Evolutionary conservation across 306 rosid species (phyloP), one percentile per base, ranked within the genome.

Genomic region (Cucurbita ficifolia): DNA sequence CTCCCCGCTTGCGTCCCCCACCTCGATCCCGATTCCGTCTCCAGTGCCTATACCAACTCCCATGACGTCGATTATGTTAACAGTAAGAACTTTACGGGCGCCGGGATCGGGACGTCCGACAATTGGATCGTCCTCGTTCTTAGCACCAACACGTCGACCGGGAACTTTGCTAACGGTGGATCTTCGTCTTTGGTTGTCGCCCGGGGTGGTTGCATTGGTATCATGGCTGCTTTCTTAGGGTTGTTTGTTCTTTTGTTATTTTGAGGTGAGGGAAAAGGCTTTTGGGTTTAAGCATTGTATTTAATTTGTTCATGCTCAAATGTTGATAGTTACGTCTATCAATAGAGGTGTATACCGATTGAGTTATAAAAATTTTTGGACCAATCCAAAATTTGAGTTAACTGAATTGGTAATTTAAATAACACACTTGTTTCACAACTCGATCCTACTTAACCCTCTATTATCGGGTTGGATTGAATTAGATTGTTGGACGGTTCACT

Each of bases 81-180:
- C 1, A 61, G 73, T 39, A 70, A 86, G 0, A 84, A 73, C 75
- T 91, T 55, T 73, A 72, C 75, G 0, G 81, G 84, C 16, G 90
- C 84, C 2, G 97, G 97, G 0, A 19, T 84, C 56, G 97, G 88
- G 24, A 78, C 88, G 0, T 75, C 79, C 40, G 70, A 86, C 54
- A 58, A 86, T 40, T 91, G 96, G 96, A 78, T 86, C 70, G 89
- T 89, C 63, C 50, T 89, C 42, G 78, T 87, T 71, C 36, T 91
- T 65, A 78, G 80, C 77, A 84, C 93, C 16, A 76, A 79, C 39
- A 39, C 83, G 0, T 40, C 75, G 16, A 43, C 79, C 17, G 96
- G 93, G n/a, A 72, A 75, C 80, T 86, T 87, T 22, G 76, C 87
- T 3, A 59, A 21, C 6, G 71, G 82, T 62, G 71, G 86, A 86